These are phyloP conservation scores for Colletotrichum sp. DNA, from an alignment of 2,329 filamentous ascomycete genomes.

Conservation along the genomic window DNA sequence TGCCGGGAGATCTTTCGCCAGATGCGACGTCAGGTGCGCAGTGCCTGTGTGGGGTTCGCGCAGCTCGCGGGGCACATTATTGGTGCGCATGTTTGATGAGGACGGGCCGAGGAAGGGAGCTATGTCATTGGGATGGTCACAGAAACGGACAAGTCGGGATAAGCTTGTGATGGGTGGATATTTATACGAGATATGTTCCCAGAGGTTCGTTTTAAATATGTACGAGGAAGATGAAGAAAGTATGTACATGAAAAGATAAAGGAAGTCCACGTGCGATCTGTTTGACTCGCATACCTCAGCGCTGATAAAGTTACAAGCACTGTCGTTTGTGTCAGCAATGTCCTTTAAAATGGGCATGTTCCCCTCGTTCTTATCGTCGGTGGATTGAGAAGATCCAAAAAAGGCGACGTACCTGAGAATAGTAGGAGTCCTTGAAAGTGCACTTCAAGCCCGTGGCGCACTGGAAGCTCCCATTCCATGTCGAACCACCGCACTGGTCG, in stretches of 20 bases:
- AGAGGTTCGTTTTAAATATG: background rate
- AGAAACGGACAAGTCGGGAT: background rate
- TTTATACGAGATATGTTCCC: background rate
- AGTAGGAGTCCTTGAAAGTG: conserved; percentile 23
- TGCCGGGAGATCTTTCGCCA: conserved; percentile 3
- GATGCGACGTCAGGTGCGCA: conserved; percentile 2
- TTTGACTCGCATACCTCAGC: background rate
- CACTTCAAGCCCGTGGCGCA: conserved; percentile 22
- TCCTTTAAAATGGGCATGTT: background rate
- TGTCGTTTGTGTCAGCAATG: background rate
- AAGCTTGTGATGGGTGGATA: background rate
- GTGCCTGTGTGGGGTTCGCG: background rate
- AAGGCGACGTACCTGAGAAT: conserved; percentile 10
- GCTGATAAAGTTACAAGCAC: background rate
- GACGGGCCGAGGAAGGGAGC: background rate
- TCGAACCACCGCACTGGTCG: conserved; percentile 26
- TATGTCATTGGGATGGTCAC: background rate
- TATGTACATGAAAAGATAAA: background rate
- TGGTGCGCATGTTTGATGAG: conserved; percentile 5
- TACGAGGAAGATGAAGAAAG: background rate
- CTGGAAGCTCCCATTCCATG: conserved; percentile 27
- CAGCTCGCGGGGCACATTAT: background rate
- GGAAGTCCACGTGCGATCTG: background rate
- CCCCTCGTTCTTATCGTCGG: background rate
- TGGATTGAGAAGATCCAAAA: background rate